Base-by-base conservation (phyloP, 345 rosid species). In the Psidium friedrichsthalianum region DNA sequence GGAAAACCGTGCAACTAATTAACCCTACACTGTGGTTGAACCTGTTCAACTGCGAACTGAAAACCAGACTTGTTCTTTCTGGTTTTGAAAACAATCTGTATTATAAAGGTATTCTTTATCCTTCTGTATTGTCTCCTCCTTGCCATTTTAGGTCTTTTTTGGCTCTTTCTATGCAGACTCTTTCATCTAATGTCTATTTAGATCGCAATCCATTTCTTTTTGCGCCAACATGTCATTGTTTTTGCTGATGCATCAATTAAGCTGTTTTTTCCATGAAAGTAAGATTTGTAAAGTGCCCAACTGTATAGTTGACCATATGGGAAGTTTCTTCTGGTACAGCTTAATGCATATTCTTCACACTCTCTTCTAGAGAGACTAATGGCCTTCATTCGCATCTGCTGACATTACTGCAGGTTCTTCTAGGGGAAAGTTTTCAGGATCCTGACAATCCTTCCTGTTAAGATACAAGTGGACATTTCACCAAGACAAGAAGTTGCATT, bases 401-500 rank as follows among this genome's bases (percentile, higher is more conserved):
- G 58, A 85, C 85, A 51, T 51, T 22, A 49, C 55, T 88, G 51
- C 83, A 92, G 95, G 82, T 89, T 29, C 83, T 85, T 76, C 82
- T 56, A 32, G 93, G 89, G 85, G 86, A 88, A 74, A 91, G 83
- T 86, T 85, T 57, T 53, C 87, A 80, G 88, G 92, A 90, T 85
- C 74, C 86, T 89, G 92, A 88, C 87, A 91, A 59, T 55, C 47
- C 92, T 53, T 90, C 92, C 44, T 93, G 91, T 87, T 87, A 89
- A 85, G 82, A 87, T 92, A 76, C 93, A 91, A 83, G 90, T 94
- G 88, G 95, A 94, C 85, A 56, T 93, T 82, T 93, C 88, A 58
- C 85, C 90, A 74, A 92, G 89, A 85, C 89, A 85, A 87, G 94
- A 93, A 82, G 90, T 87, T 89, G 92, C 89, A 88, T 80, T 93